Base-by-base conservation (phyloP, 306 rosid genomes). In the Clitoria ternatea region DNA sequence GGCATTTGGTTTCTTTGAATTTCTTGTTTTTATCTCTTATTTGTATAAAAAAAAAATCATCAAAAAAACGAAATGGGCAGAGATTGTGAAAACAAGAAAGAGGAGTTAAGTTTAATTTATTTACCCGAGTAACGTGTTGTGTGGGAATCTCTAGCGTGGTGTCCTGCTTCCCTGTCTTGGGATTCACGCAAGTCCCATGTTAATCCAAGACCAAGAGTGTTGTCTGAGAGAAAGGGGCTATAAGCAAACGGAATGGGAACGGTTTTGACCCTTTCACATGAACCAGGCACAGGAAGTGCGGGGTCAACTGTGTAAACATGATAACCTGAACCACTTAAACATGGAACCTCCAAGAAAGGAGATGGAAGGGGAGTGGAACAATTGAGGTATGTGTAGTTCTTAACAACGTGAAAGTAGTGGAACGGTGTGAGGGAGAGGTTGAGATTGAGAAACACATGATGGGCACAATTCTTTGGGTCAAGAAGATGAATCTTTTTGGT, bases 271-370 rank as follows among this genome's bases (percentile, higher is more conserved):
- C 9, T 22, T 35, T 69, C 6, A 71, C 96, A 93, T n/a, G 82
- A 84, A 45, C 4, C 44, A 0, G 96, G 96, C 24, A 84, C 32
- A 22, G 26, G 59, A 36, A 77, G 4, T 43, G 75, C 45, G 76
- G 97, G 79, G 42, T 80, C 80, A 26, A 93, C 90, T 1, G 87
- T 88, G 69, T 85, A 90, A 49, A 93, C 84, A 81, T 85, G 89
- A 20, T 65, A 54, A 11, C 27, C 64, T 3, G 78, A 29, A 22
- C 55, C 81, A 54, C 96, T 90, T 19, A 90, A 50, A 72, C 98
- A 90, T 0, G 97, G 97, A 44, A 90, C 33, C 72, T 83, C 85
- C 2, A 17, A 37, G 50, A 86, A 77, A 50, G 77, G 44, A 19
- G 40, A 20, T 4, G 67, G 2, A 24, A 88, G 81, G 18, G 7